A percentile compares a stretch with the other conserved stretches of the same genome.
Evolutionary conservation across 2,329 filamentous ascomycete species (phyloP).

Genomic region (Fusarium sacchari): DNA sequence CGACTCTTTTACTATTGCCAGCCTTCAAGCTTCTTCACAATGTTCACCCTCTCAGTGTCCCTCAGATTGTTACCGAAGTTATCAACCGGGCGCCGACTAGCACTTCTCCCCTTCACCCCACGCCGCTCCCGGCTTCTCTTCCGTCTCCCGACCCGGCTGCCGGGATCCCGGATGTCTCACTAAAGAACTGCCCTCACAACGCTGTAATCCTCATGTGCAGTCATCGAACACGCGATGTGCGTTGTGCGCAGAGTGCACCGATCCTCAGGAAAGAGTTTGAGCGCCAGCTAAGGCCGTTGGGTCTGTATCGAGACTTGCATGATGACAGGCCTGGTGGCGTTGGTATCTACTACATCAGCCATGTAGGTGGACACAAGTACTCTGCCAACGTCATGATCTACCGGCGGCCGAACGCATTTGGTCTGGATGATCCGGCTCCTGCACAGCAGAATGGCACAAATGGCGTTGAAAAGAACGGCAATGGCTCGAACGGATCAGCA

Average conservation of each 20-base stretch:
- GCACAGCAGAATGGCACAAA: conserved; percentile 44
- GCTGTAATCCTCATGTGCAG: conserved; percentile 94
- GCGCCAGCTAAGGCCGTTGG: conserved; percentile 84
- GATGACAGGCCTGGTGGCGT: conserved; percentile 92
- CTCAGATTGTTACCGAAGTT: conserved; percentile 75
- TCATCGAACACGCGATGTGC: conserved; percentile 91
- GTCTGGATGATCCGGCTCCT: conserved; percentile 55
- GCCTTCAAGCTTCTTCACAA: conserved; percentile 86
- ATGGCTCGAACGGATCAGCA: conserved; percentile 23
- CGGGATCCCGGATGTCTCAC: conserved; percentile 47
- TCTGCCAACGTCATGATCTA: conserved; percentile 95
- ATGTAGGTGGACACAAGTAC: conserved; percentile 97
- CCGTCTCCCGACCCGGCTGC: conserved; percentile 44
- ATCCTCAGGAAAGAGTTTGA: conserved; percentile 89
- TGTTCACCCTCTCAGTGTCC: conserved; percentile 79
- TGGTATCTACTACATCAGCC: conserved; percentile 94
- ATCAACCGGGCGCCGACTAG: conserved; percentile 80
- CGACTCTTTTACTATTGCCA: conserved; percentile 84
- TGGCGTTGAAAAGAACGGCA: conserved; percentile 36
- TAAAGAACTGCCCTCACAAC: conserved; percentile 76
- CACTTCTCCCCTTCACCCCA: conserved; percentile 65
- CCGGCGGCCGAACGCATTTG: conserved; percentile 69
- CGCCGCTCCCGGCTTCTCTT: conserved; percentile 51
- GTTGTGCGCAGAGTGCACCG: conserved; percentile 93
- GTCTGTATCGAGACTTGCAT: conserved; percentile 85